Evolutionary conservation across 306 rosid species (phyloP).

Genomic region (Lotus japonicus): DNA sequence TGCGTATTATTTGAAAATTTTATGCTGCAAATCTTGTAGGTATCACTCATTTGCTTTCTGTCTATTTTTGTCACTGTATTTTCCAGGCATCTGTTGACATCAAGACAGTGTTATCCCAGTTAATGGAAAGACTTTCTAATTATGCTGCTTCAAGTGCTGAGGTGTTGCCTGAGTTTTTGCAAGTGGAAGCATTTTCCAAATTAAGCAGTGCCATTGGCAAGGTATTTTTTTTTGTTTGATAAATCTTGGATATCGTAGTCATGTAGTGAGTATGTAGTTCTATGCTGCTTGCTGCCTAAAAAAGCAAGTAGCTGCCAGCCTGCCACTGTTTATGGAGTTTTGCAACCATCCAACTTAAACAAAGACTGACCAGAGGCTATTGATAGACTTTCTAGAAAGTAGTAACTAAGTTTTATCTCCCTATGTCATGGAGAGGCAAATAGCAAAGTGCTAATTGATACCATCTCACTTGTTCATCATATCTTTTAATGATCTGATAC

Average conservation of each 20-base stretch:
- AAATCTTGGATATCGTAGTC: conserved; percentile 13
- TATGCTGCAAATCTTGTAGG: conserved; percentile 10
- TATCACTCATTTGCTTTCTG: conserved; percentile 11
- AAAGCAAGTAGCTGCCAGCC: neutral
- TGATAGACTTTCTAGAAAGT: conserved; percentile 2
- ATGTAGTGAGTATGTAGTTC: neutral
- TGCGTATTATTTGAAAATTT: no score
- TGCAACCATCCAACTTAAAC: neutral
- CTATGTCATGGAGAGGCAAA: no score
- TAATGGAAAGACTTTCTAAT: conserved; percentile 96
- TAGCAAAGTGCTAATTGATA: no score
- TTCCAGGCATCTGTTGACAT: conserved; percentile 85
- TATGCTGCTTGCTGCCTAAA: neutral
- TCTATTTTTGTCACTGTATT: conserved; percentile 1
- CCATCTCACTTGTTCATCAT: neutral
- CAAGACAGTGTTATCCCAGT: conserved; percentile 91
- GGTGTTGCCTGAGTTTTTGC: conserved; percentile 95
- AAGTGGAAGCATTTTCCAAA: conserved; percentile 98
- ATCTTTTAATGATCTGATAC: neutral
- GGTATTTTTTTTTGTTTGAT: conserved; percentile 34
- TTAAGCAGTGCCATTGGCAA: conserved; percentile 90
- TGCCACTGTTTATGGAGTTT: neutral
- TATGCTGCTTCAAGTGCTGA: conserved; percentile 96
- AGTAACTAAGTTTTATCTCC: neutral
- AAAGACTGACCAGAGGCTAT: neutral